A percentile compares a stretch with the other conserved stretches of the same genome.
Conservation (phyloP, 345 rosid species). For the Hibiscus mutabilis region DNA sequence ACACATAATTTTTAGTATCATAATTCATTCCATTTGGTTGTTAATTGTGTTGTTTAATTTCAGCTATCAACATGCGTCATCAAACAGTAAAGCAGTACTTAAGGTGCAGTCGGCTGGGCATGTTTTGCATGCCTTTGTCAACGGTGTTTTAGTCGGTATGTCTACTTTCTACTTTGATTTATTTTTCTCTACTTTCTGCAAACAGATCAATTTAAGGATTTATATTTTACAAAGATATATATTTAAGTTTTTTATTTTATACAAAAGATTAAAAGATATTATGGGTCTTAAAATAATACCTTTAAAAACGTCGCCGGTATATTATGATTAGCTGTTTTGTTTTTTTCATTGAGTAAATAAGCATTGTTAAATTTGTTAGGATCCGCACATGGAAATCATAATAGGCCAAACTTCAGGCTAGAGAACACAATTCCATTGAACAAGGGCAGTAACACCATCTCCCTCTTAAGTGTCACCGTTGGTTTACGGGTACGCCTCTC, state of each 20-base stretch:
- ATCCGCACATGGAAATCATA: slow-evolving; percentile 55
- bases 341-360: too few relatives aligned
- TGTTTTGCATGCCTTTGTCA: slow-evolving; percentile 59
- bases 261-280: too few relatives aligned
- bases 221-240: too few relatives aligned
- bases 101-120: slow-evolving; percentile 55
- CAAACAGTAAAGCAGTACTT: slow-evolving; percentile 44
- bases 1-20: too few relatives aligned
- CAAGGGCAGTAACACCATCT: slow-evolving; percentile 48
- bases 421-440: slow-evolving; percentile 30
- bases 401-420: slow-evolving; percentile 30
- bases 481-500: slow-evolving; percentile 65
- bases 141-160: slow-evolving; percentile 41
- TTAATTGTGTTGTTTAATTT: neutral
- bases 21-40: too few relatives aligned
- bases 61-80: slow-evolving; percentile 44
- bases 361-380: neutral
- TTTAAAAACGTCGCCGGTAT: too few relatives aligned
- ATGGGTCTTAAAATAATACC: too few relatives aligned
- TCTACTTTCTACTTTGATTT: neutral
- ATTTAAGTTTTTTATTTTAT: too few relatives aligned
- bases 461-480: slow-evolving; percentile 75
- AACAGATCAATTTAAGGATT: neutral
- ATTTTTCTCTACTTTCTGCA: neutral
- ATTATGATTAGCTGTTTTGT: too few relatives aligned